Evolutionary conservation across 768 basidiomycete genomes (phyloP), one percentile per base, ranked within the genome.

Genomic region (Boletus rex-veris): DNA sequence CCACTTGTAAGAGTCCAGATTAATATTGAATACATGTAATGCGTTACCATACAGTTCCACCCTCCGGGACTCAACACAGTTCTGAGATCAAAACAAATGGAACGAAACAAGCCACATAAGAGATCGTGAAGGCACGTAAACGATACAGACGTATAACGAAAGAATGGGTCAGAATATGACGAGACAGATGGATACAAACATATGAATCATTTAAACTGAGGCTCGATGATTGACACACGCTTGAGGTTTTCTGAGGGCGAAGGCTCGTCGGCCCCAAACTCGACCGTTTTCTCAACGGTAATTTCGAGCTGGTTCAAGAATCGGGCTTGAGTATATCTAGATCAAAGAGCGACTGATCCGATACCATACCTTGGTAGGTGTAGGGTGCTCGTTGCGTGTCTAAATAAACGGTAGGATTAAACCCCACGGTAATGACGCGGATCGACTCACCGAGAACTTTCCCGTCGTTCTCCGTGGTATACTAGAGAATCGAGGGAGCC

Each of bases 201-300:
- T 3, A n/a, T 12, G n/a, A 12, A 46, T 61, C 46, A 62, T 45
- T 21, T 47, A 28, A n/a, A 2, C 18, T 28, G 53, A 7, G 50
- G 54, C 19, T 62, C 59, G 11, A 30, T 38, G 16, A 52, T 43
- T 10, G 63, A 62, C 24, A 51, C 14, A 11, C 28, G 50, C 16
- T 54, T 53, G 44, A 41, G 33, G 42, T 30, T 52, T 2, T 50
- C 35, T 16, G 43, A 21, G 21, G 53, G 39, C 10, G 41, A 38
- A 5, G 24, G 48, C 1, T 49, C 64, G 14, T 68, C 64, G 14
- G 33, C 50, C 14, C 59, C 68, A 31, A 68, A 58, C 14, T 68
- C 58, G 19, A 68, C 57, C 10, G 62, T 68, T 45, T 68, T 70
- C 40, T 70, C 62, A 1, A 68, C 58, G 10, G 62, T 70, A 16